Percentiles rank a stretch among this genome's conserved stretches.
These are phyloP conservation scores for Nakaseomyces sp. DNA, from an alignment of 1,139 yeast genomes.

Conservation along the genomic window DNA sequence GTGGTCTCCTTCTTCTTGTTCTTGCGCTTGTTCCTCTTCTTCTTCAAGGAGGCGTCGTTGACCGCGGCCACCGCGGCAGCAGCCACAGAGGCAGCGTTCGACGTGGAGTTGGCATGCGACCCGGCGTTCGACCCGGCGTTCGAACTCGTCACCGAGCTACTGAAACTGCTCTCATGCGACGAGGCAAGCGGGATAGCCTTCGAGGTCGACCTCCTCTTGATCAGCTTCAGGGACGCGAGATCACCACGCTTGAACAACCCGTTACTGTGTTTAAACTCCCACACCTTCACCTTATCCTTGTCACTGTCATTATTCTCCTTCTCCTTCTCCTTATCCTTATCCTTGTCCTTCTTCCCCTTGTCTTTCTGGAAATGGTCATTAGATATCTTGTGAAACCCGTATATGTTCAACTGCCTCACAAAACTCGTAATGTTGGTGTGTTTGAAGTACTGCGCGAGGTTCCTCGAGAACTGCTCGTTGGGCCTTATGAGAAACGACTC, in stretches of 20 bases:
- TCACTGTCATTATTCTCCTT: slow-evolving; percentile 8
- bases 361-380: slow-evolving; percentile 29
- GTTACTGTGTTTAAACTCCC: slow-evolving; percentile 69
- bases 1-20: not conserved
- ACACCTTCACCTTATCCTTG: slow-evolving; percentile 25
- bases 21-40: not conserved
- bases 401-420: slow-evolving; percentile 70
- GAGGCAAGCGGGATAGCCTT: slow-evolving; percentile 28
- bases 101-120: too few species aligned
- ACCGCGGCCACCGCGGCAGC: not conserved
- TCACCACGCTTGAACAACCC: slow-evolving; percentile 61
- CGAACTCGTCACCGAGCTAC: too few species aligned
- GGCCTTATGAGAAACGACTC: slow-evolving; percentile 39
- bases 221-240: slow-evolving; percentile 45
- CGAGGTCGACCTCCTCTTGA: slow-evolving; percentile 52
- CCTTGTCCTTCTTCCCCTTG: slow-evolving; percentile 9
- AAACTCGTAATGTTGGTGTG: slow-evolving; percentile 76
- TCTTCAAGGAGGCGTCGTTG: not conserved
- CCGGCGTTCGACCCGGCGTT: too few species aligned
- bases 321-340: not conserved
- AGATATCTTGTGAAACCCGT: slow-evolving; percentile 58
- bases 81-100: too few species aligned
- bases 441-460: slow-evolving; percentile 56
- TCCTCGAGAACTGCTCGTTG: slow-evolving; percentile 53
- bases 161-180: too few species aligned